Conservation (phyloP, 2,329 filamentous ascomycete genomes). For the Pseudofabraea citricarpa region DNA sequence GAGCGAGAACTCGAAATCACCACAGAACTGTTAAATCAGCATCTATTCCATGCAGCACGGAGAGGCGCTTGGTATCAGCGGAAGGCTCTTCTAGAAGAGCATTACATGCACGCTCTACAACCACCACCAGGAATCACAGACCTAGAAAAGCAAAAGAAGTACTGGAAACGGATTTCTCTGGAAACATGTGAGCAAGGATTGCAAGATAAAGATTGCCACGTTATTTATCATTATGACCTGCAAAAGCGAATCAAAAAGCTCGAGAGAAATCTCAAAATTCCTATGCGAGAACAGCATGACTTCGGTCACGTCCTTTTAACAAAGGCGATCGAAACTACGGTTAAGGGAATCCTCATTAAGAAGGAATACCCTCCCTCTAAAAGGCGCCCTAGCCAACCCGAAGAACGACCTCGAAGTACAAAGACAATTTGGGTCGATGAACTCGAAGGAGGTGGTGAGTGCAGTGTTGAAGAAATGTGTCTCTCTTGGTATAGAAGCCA, state of each 20-base stretch:
- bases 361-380: constrained; percentile 39
- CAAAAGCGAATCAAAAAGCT: constrained; percentile 92
- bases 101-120: constrained; percentile 72
- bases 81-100: constrained; percentile 89
- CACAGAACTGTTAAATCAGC: constrained; percentile 70
- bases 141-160: constrained; percentile 65
- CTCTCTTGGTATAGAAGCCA: constrained; percentile 73
- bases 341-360: constrained; percentile 75
- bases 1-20: constrained; percentile 70
- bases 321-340: constrained; percentile 68
- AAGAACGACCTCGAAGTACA: constrained; percentile 41
- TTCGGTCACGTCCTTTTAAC: constrained; percentile 80
- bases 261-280: constrained; percentile 76
- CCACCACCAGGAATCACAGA: constrained; percentile 15
- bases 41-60: constrained; percentile 77
- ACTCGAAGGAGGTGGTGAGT: constrained; percentile 63
- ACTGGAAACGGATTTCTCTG: constrained; percentile 75
- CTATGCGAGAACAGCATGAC: constrained; percentile 84
- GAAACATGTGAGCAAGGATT: constrained; percentile 81
- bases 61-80: constrained; percentile 94
- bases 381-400: constrained; percentile 9
- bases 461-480: constrained; percentile 91
- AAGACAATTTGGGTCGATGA: constrained; percentile 90
- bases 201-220: constrained; percentile 82
- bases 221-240: constrained; percentile 90